These are phyloP conservation scores for Purpureocillium takamizusanense DNA, from an alignment of 2,329 filamentous ascomycete species.

Conservation along the genomic window DNA sequence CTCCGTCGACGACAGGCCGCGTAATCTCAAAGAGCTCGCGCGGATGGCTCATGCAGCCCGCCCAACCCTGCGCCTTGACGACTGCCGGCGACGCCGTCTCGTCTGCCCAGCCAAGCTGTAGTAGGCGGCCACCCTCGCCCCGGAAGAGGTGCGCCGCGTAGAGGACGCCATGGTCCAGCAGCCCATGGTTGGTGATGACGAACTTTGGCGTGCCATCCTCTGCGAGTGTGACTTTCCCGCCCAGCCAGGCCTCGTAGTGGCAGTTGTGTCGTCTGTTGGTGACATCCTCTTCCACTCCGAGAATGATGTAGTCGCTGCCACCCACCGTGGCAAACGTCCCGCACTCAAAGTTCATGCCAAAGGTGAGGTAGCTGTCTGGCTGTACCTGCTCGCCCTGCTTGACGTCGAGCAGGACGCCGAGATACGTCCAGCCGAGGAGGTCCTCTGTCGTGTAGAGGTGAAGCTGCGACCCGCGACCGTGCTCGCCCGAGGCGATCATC, in stretches of 20 bases:
- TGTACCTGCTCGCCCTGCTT: constrained; percentile 4
- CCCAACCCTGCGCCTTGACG: constrained; percentile 8
- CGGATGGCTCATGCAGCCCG: constrained; percentile 8
- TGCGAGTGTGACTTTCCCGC: constrained; percentile 2
- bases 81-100: constrained; percentile 6
- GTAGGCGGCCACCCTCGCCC: constrained; percentile 6
- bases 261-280: constrained; percentile 6
- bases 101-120: constrained; percentile 12
- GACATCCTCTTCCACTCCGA: constrained; percentile 9
- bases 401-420: constrained; percentile 7
- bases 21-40: constrained; percentile 6
- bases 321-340: constrained; percentile 8
- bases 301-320: constrained; percentile 7
- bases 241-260: constrained; percentile 8
- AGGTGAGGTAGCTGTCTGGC: not conserved
- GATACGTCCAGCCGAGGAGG: constrained; percentile 11
- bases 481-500: constrained; percentile 25
- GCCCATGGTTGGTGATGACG: constrained; percentile 3
- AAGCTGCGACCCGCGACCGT: constrained; percentile 9
- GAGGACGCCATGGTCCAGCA: constrained; percentile 12
- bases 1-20: not conserved
- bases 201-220: constrained; percentile 4
- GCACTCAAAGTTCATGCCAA: constrained; percentile 10
- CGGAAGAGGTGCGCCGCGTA: constrained; percentile 14
- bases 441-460: constrained; percentile 12